Base-by-base conservation (phyloP, 345 rosid genomes). In the Capsella bursapastoris region DNA sequence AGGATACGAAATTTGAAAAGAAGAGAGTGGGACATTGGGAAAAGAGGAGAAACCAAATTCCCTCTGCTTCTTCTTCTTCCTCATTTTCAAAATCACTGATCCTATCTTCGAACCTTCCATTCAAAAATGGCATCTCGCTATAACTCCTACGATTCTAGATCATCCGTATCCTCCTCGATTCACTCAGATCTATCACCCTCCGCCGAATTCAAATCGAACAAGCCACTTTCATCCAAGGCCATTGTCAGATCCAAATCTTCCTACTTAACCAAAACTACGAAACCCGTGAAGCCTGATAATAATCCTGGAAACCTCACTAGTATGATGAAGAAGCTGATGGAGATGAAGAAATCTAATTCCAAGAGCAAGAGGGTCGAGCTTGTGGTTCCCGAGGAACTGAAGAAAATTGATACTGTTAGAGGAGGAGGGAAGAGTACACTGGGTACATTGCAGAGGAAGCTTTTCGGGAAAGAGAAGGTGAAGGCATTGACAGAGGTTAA, bases 271-370 rank as follows among this genome's bases (percentile, higher is more conserved):
- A 68, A 75, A 41, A 60, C 73, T 15, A 15, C 66, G 3, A 79
- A 79, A 47, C 3, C 55, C 27, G 5, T 51, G 1, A 78, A 57
- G 52, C 32, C 18, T 27, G 78, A 78, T 50, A 75, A 51, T 45
- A 79, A 64, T n/a, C 71, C 72, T 45, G 78, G 75, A 11, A 91
- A 88, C 66, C 73, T 94, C 43, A 65, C 84, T 10, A 40, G 63
- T 13, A 79, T 88, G 95, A 85, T 94, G 76, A 91, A 86, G 92
- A 91, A 79, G 66, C 85, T 93, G 40, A 73, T 94, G 89, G 89
- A 85, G 11, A 87, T 79, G 78, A 89, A 84, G 60, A 74, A 86
- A 61, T 45, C 82, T 9, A 73, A 60, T n/a, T 75, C 80, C 66
- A 74, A 66, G 11, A 57, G 58, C 64, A 79, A 74, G 75, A 80